A percentile compares a stretch with the other conserved stretches of the same genome.
Evolutionary conservation across 306 rosid species (phyloP).

Genomic region (Vachellia collinsii): DNA sequence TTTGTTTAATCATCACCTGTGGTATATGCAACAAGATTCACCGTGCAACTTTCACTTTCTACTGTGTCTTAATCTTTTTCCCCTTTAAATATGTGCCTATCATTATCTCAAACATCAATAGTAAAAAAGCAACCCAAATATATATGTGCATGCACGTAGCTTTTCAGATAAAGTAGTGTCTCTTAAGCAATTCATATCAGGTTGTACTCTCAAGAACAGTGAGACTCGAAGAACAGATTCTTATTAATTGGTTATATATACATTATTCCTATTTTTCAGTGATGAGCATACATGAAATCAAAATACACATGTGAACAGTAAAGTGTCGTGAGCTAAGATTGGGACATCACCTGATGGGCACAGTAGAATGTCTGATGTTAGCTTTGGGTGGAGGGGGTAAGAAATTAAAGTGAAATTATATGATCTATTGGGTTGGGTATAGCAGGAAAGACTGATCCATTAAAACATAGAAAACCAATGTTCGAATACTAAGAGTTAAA

Average conservation of each 20-base stretch:
- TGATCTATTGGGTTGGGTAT: too few species aligned
- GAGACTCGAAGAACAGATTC: too few species aligned
- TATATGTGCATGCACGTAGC: constrained; percentile 29
- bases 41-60: not conserved
- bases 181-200: not conserved
- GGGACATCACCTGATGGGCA: constrained; percentile 10
- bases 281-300: not conserved
- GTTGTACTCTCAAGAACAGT: not conserved
- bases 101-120: constrained; percentile 12
- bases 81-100: not conserved
- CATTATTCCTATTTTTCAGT: not conserved
- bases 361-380: not conserved
- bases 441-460: too few species aligned
- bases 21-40: not conserved
- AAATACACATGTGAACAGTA: not conserved
- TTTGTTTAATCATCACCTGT: not conserved
- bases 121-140: constrained; percentile 8
- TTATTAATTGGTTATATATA: too few species aligned
- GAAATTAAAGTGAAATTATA: constrained; percentile 27
- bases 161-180: constrained; percentile 4
- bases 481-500: too few species aligned
- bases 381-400: constrained; percentile 4
- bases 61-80: not conserved
- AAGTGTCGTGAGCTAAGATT: not conserved
- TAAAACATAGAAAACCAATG: too few species aligned